These are phyloP conservation scores for Trifolium dubium DNA, from an alignment of 306 rosid species.

Conservation along the genomic window DNA sequence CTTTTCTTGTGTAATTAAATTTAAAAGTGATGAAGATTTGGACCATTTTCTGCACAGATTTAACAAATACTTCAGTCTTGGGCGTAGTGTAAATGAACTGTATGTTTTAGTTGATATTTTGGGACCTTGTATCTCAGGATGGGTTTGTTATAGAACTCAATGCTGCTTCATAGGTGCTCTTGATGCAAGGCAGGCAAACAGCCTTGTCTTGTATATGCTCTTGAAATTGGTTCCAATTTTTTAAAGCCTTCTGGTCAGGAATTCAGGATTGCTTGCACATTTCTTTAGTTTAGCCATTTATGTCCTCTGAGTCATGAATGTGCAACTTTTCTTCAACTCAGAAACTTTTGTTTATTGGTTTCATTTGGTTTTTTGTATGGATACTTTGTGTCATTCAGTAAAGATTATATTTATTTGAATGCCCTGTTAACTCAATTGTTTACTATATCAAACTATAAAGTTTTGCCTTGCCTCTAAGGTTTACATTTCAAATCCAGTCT, in stretches of 20 bases:
- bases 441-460: background rate
- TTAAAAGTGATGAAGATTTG: slow-evolving; percentile 4
- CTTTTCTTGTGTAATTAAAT: slow-evolving; percentile 25
- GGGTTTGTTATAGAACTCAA: slow-evolving; percentile 28
- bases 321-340: slow-evolving; percentile 1
- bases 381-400: slow-evolving; percentile 16
- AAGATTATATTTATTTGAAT: slow-evolving; percentile 1
- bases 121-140: slow-evolving; percentile 22
- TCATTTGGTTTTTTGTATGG: slow-evolving; percentile 21
- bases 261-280: slow-evolving; percentile 11
- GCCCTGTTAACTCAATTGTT: background rate
- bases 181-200: slow-evolving; percentile 9
- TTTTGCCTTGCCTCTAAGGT: background rate
- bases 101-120: slow-evolving; percentile 18
- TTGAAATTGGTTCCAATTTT: slow-evolving; percentile 8
- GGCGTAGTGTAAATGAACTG: slow-evolving; percentile 21
- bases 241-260: slow-evolving; percentile 13
- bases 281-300: slow-evolving; percentile 10
- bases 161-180: background rate
- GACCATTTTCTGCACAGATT: slow-evolving; percentile 16
- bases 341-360: slow-evolving; percentile 11
- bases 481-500: slow-evolving; percentile 10
- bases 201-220: slow-evolving; percentile 20
- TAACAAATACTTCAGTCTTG: slow-evolving; percentile 23
- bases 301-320: slow-evolving; percentile 13